Evolutionary conservation across 108 stramenopile genomes (phyloP).

Genomic region (Skeletonema tropicum): DNA sequence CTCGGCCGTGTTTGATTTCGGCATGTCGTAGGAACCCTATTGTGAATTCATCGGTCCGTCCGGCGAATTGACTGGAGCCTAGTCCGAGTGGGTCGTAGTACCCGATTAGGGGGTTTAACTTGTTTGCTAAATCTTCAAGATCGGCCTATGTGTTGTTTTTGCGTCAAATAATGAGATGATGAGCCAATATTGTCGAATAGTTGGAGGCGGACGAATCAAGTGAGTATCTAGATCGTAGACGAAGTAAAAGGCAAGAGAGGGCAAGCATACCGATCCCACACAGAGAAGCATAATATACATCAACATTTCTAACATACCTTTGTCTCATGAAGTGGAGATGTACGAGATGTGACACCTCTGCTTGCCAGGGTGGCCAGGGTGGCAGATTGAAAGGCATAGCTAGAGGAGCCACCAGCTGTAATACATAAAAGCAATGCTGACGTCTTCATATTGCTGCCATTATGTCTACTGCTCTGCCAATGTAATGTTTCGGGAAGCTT

Average conservation of each 20-base stretch:
- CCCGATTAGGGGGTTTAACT: conserved; percentile 65
- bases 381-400: not conserved
- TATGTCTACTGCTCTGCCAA: too few relatives aligned
- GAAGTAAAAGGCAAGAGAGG: too few relatives aligned
- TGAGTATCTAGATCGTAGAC: too few relatives aligned
- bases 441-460: not conserved
- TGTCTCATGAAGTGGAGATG: conserved; percentile 4
- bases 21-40: conserved; percentile 62
- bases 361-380: not conserved
- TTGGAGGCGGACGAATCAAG: not conserved
- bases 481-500: too few relatives aligned
- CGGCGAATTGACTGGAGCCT: conserved; percentile 54
- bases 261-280: too few relatives aligned
- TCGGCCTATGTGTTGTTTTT: conserved; percentile 54
- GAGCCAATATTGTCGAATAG: not conserved
- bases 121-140: conserved; percentile 53
- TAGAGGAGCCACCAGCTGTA: not conserved
- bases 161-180: not conserved
- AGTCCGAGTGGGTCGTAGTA: conserved; percentile 72
- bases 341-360: not conserved
- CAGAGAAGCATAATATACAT: too few relatives aligned
- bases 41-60: conserved; percentile 47
- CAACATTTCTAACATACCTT: not conserved
- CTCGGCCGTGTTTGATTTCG: conserved; percentile 80
- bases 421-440: not conserved